phyloP scores from a whole-genome alignment of 768 basidiomycete genomes.

The Lepiota brunneoincarnata region DNA sequence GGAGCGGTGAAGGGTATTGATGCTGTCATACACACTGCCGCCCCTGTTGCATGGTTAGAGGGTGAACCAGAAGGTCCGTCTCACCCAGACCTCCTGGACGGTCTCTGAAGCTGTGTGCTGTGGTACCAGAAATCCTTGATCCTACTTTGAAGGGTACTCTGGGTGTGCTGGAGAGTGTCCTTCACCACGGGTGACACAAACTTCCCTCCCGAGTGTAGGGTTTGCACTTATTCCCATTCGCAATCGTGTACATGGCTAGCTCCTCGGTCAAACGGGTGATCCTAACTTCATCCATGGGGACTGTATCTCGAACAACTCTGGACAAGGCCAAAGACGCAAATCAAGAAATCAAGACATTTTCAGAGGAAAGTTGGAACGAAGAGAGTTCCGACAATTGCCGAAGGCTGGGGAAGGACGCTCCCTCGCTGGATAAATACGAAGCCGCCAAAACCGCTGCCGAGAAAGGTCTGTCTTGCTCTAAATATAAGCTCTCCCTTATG shows the following conservation, averaged over 20 bases:
- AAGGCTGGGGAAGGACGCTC: conserved; percentile 45
- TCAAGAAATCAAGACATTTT: conserved; percentile 27
- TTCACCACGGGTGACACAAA: too few relatives aligned
- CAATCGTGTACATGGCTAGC: too few relatives aligned
- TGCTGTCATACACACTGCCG: conserved; percentile 66
- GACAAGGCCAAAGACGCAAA: too few relatives aligned
- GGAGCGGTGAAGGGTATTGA: conserved; percentile 74
- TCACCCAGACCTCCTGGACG: conserved; percentile 2
- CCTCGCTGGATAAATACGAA: conserved; percentile 41
- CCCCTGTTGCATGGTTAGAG: conserved; percentile 49
- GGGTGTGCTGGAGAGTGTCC: conserved; percentile 54
- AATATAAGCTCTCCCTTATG: too few relatives aligned
- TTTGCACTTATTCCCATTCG: too few relatives aligned
- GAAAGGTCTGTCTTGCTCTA: too few relatives aligned
- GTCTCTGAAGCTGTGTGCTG: not conserved
- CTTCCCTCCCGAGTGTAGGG: too few relatives aligned
- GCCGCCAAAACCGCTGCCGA: conserved; percentile 68
- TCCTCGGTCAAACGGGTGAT: conserved; percentile 60
- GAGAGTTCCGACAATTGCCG: conserved; percentile 38
- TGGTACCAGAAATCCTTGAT: conserved; percentile 48
- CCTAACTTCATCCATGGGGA: conserved; percentile 59
- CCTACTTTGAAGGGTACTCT: conserved; percentile 74
- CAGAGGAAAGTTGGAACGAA: conserved; percentile 61
- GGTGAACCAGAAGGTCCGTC: conserved; percentile 39
- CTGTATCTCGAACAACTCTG: conserved; percentile 25